phyloP scores from a whole-genome alignment of 768 basidiomycete genomes.

The Pulveroboletus ravenelii region DNA sequence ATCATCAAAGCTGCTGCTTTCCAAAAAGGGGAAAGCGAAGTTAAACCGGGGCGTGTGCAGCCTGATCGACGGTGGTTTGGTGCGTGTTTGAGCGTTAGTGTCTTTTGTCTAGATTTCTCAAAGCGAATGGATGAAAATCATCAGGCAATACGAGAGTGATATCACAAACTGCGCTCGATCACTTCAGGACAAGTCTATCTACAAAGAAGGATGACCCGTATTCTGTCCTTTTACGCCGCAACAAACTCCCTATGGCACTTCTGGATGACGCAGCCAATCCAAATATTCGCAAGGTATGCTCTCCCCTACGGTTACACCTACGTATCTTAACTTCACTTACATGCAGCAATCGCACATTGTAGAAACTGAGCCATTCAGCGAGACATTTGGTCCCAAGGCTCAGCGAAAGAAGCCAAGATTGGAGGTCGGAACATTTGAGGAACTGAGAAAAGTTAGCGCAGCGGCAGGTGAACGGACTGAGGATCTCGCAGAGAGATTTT shows the following conservation, averaged over 20 bases:
- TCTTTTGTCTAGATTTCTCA: conserved; percentile 6
- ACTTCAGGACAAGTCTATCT: conserved; percentile 87
- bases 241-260: conserved; percentile 96
- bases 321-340: conserved; percentile 2
- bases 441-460: conserved; percentile 65
- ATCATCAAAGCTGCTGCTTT: conserved; percentile 91
- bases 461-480: conserved; percentile 48
- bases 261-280: conserved; percentile 87
- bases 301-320: neutral
- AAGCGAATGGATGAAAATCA: conserved; percentile 1
- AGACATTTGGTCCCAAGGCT: conserved; percentile 94
- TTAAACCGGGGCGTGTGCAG: conserved; percentile 85
- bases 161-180: conserved; percentile 91
- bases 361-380: conserved; percentile 90
- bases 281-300: conserved; percentile 64
- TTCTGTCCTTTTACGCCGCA: conserved; percentile 86
- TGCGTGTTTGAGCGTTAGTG: conserved; percentile 36
- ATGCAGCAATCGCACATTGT: conserved; percentile 84
- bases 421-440: conserved; percentile 88
- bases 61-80: conserved; percentile 98
- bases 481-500: conserved; percentile 36
- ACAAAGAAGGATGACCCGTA: conserved; percentile 91
- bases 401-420: conserved; percentile 87
- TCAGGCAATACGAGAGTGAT: conserved; percentile 97
- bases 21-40: conserved; percentile 92